Percentiles rank a stretch among this genome's conserved stretches.
Conservation (phyloP, 108 stramenopile species). For the Pseudonitzschia pungens region DNA sequence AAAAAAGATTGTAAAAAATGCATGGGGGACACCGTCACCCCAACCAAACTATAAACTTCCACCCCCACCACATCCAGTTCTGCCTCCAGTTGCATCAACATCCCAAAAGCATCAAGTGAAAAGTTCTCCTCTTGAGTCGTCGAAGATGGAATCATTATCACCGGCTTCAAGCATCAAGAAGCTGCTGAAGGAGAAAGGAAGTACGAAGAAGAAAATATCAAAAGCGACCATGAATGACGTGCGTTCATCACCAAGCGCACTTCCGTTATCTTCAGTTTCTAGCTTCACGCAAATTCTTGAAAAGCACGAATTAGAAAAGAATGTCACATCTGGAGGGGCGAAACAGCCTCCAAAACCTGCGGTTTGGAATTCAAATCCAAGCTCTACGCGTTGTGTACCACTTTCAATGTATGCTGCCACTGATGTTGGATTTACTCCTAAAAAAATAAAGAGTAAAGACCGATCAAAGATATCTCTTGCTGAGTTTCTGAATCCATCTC, state of each 20-base stretch:
- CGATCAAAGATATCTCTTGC: constrained; percentile 16
- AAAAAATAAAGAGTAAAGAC: neutral
- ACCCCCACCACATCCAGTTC: constrained; percentile 38
- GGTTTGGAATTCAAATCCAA: constrained; percentile 15
- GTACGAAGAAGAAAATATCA: constrained; percentile 7
- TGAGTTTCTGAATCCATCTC: constrained; percentile 30
- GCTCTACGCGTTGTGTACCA: constrained; percentile 27
- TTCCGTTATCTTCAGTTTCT: neutral
- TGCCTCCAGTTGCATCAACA: constrained; percentile 19
- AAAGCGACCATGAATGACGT: neutral
- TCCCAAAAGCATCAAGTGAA: neutral
- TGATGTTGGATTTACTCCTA: neutral
- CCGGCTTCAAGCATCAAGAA: neutral
- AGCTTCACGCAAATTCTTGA: constrained; percentile 4
- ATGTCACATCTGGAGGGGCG: neutral
- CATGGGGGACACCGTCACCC: constrained; percentile 26
- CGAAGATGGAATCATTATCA: neutral
- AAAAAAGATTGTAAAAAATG: constrained; percentile 18
- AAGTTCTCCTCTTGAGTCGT: neutral
- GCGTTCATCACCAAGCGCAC: neutral
- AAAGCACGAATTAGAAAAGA: constrained; percentile 1
- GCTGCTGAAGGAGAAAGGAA: neutral
- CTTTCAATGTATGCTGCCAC: constrained; percentile 15
- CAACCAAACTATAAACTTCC: constrained; percentile 44
- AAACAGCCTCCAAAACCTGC: neutral